Base-by-base conservation (phyloP, 495 filamentous ascomycete genomes). In the Echria macrotheca region DNA sequence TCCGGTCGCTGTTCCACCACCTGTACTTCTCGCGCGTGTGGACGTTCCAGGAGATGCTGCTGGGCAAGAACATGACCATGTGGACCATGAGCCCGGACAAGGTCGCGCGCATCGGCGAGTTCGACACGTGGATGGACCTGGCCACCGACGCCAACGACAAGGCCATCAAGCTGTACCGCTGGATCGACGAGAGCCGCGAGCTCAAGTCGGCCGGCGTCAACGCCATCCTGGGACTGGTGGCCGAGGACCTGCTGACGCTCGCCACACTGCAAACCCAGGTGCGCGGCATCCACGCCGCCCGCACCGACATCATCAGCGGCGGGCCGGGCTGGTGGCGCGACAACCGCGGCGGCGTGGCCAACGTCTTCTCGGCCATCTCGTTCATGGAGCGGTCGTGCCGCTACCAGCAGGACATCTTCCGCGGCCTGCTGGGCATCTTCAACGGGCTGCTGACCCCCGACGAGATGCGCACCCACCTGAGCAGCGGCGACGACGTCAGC, bases 41-140 rank as follows among this genome's bases (percentile, higher is more conserved):
- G 57, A 63, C 51, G 9, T 60, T 63, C 15, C 59, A 63, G 37
- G 59, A 60, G 35, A 63, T 63, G 54, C 17, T 63, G 11, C 54
- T 63, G 12, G 59, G 59, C n/a, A 63, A 60, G 41, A 56, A 62
- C 31, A 57, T 63, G 10, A 45, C 47, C 6, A 57, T 63, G 42
- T 54, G 47, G 22, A 53, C 53, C 10, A 33, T 59, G 25, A 55
- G 55, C 32, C 9, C 15, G 2, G 24, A 49, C 26, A 26, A 17
- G 8, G 47, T 52, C 8, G 46, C 22, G 23, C 37, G 38, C 41
- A 54, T 63, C n/a, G 59, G 59, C 2, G 31, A 47, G 17, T 38
- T 63, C 12, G 40, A 53, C 39, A 49, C 47, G 14, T 63, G 59
- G 59, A 59, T 59, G 47, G 54, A 63, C 11, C 51, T 63, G 19